phyloP scores from a whole-genome alignment of 495 filamentous ascomycete genomes.

The Tuber calosporum region DNA sequence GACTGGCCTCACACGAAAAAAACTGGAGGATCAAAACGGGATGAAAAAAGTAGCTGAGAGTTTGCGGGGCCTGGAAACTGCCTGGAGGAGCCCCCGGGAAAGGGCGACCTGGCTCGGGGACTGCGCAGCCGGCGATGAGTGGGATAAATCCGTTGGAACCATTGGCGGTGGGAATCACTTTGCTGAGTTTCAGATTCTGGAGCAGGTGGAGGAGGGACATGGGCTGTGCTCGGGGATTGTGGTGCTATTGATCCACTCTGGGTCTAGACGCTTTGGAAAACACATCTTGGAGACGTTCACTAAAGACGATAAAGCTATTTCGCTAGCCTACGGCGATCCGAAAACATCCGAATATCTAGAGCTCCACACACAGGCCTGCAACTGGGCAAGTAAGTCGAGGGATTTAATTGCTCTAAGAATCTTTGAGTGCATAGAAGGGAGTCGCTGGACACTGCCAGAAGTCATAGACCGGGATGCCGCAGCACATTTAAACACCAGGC shows the following conservation, averaged over 20 bases:
- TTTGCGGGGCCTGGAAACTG: constrained; percentile 42
- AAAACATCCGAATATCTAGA: constrained; percentile 37
- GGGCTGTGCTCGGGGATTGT: constrained; percentile 36
- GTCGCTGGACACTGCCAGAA: constrained; percentile 33
- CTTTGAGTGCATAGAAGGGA: constrained; percentile 41
- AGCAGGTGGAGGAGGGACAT: constrained; percentile 24
- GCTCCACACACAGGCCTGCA: constrained; percentile 42
- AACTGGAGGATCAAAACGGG: constrained; percentile 41
- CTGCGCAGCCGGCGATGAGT: constrained; percentile 28
- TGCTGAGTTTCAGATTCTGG: constrained; percentile 41
- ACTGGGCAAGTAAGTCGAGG: constrained; percentile 43
- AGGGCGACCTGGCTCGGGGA: constrained; percentile 41
- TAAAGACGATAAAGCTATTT: constrained; percentile 12
- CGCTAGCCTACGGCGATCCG: constrained; percentile 21
- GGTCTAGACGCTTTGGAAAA: constrained; percentile 45
- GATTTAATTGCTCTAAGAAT: constrained; percentile 45
- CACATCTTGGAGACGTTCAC: constrained; percentile 42
- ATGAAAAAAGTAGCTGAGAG: constrained; percentile 42
- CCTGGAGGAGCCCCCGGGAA: constrained; percentile 39
- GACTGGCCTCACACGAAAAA: constrained; percentile 37
- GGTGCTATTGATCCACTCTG: constrained; percentile 45
- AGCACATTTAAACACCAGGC: constrained; percentile 11
- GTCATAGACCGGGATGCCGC: constrained; percentile 9
- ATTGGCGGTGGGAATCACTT: constrained; percentile 46
- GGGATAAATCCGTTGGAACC: constrained; percentile 43